Percentiles rank a stretch among this genome's conserved stretches.
Conservation (phyloP, 306 rosid genomes). For the Acacia confusa region DNA sequence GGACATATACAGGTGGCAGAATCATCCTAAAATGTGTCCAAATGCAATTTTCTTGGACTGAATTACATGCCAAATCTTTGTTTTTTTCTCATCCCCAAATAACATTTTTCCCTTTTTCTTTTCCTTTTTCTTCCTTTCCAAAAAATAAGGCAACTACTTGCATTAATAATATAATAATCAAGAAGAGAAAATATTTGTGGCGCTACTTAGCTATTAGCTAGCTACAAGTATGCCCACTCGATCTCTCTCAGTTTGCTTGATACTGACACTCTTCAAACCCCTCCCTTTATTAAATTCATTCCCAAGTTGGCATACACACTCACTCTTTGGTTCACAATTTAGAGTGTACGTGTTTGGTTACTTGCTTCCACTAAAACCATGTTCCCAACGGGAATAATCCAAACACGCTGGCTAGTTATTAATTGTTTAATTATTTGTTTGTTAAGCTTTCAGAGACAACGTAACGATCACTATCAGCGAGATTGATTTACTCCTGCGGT, state of each 20-base stretch:
- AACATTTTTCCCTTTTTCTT: neutral
- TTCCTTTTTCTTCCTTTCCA: neutral
- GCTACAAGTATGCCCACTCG: neutral
- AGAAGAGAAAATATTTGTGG: neutral
- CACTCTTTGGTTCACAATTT: neutral
- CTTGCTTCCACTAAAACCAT: neutral
- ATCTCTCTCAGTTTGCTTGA: slow-evolving; percentile 17
- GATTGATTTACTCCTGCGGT: neutral
- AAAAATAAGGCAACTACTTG: neutral
- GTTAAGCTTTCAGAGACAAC: neutral
- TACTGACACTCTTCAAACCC: slow-evolving; percentile 32
- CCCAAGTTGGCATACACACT: slow-evolving; percentile 29
- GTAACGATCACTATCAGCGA: too few relatives aligned
- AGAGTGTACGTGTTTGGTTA: neutral
- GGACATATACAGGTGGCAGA: slow-evolving; percentile 50
- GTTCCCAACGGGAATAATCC: neutral
- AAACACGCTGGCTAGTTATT: neutral
- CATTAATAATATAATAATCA: neutral
- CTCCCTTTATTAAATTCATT: slow-evolving; percentile 23
- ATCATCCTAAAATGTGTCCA: slow-evolving; percentile 36
- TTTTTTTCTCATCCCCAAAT: slow-evolving; percentile 8
- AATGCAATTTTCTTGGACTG: slow-evolving; percentile 32
- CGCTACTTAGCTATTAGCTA: neutral
- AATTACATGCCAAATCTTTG: neutral
- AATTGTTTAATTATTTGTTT: neutral